phyloP scores from a whole-genome alignment of 163 green algal genomes.

The Chloroidium sp. region DNA sequence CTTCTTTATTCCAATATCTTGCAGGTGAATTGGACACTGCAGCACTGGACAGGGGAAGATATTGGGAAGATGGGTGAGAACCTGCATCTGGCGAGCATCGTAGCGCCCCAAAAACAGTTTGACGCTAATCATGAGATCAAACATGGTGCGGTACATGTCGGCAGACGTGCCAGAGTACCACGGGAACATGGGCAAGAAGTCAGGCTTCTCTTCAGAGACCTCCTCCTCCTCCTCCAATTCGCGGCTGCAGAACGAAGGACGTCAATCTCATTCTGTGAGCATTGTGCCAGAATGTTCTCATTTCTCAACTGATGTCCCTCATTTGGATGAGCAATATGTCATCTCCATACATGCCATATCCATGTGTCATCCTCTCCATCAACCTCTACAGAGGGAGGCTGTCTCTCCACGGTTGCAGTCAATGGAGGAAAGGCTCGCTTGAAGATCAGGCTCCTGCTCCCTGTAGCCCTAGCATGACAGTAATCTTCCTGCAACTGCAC shows the following conservation, averaged over 20 bases:
- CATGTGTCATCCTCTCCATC: no score
- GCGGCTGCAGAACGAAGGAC: not conserved
- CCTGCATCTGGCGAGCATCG: slow-evolving; percentile 83
- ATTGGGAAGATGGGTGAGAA: not conserved
- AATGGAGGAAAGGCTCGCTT: no score
- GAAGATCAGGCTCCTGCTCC: no score
- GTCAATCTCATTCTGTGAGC: not conserved
- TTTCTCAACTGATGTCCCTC: not conserved
- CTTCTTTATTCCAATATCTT: no score
- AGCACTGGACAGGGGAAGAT: no score
- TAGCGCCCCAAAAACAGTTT: slow-evolving; percentile 85
- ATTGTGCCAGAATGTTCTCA: not conserved
- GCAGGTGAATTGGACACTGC: no score
- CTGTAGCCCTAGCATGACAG: no score
- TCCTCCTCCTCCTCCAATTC: not conserved
- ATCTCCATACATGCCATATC: no score
- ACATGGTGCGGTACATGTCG: slow-evolving; percentile 78
- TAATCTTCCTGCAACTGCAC: no score
- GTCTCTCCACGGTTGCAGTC: no score
- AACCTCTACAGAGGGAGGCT: no score
- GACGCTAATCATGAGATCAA: slow-evolving; percentile 72
- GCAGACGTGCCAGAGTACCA: slow-evolving; percentile 66
- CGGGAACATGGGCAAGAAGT: slow-evolving; percentile 81
- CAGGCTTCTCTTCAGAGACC: slow-evolving; percentile 10
- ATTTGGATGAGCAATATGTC: no score